Percentiles rank a stretch among this genome's conserved stretches.
These are phyloP conservation scores for Cutaneotrichosporon sp. DNA, from an alignment of 1,284 basidiomycete genomes.

Conservation along the genomic window DNA sequence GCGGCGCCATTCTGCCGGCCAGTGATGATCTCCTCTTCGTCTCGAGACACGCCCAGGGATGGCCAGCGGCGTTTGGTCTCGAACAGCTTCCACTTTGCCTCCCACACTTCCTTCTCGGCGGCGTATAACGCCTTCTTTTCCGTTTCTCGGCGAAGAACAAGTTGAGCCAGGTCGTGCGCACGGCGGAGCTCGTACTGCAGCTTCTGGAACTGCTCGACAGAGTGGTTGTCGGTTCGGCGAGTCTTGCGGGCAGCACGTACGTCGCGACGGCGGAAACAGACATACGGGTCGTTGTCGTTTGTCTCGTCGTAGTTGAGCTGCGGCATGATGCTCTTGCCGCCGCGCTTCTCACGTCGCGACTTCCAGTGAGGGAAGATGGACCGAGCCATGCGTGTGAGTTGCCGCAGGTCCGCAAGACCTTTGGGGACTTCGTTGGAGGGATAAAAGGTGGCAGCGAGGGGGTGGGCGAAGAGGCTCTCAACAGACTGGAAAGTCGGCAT, in stretches of 20 bases:
- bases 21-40: constrained; percentile 64
- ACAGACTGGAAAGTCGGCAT: constrained; percentile 72
- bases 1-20: constrained; percentile 57
- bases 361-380: constrained; percentile 77
- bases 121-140: constrained; percentile 63
- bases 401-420: constrained; percentile 58
- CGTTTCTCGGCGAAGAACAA: constrained; percentile 66
- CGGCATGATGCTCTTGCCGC: constrained; percentile 73
- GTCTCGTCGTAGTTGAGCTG: constrained; percentile 81
- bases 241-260: constrained; percentile 94
- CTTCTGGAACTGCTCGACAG: constrained; percentile 78
- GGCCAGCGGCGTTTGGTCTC: constrained; percentile 77
- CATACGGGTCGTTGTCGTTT: constrained; percentile 92
- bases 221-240: constrained; percentile 78
- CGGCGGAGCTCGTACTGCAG: constrained; percentile 70
- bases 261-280: constrained; percentile 95
- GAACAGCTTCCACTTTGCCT: constrained; percentile 66
- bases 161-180: constrained; percentile 66
- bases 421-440: constrained; percentile 60
- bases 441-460: constrained; percentile 58
- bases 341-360: constrained; percentile 65
- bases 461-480: constrained; percentile 62
- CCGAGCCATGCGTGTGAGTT: constrained; percentile 61
- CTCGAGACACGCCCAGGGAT: constrained; percentile 61
- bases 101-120: constrained; percentile 67